These are phyloP conservation scores for Venturia oleaginea DNA, from an alignment of 2,329 filamentous ascomycete genomes.

Conservation along the genomic window DNA sequence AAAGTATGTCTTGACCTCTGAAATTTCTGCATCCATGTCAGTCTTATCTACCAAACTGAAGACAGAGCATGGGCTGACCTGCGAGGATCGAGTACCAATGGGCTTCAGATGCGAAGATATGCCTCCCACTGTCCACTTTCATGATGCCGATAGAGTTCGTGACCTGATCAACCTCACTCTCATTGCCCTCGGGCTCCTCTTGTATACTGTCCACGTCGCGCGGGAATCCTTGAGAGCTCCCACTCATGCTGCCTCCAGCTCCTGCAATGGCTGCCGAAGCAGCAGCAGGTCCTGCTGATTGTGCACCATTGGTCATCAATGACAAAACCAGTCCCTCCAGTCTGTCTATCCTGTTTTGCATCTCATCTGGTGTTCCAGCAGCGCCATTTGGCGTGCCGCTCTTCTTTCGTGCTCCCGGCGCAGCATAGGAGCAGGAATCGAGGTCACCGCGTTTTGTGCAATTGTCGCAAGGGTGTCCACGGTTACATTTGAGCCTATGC, in stretches of 20 bases:
- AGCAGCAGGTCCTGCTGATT: conserved; percentile 48
- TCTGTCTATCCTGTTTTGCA: conserved; percentile 96
- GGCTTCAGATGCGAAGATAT: conserved; percentile 41
- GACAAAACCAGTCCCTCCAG: conserved; percentile 87
- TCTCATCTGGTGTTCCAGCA: conserved; percentile 70
- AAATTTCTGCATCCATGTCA: conserved; percentile 45
- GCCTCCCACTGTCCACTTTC: conserved; percentile 42
- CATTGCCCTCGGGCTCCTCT: conserved; percentile 44
- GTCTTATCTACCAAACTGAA: conserved; percentile 11
- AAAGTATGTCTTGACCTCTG: conserved; percentile 92
- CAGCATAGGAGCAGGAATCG: conserved; percentile 74
- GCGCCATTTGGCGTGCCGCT: conserved; percentile 42
- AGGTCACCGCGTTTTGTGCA: conserved; percentile 82
- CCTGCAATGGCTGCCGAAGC: conserved; percentile 49
- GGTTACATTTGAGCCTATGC: conserved; percentile 76
- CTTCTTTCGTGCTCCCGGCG: conserved; percentile 62
- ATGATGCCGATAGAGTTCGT: conserved; percentile 43
- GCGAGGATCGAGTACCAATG: conserved; percentile 45
- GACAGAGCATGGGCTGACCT: conserved; percentile 19
- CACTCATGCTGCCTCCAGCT: conserved; percentile 31
- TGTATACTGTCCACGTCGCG: conserved; percentile 47
- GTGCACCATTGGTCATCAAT: conserved; percentile 81
- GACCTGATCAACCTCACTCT: conserved; percentile 53
- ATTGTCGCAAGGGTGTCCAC: conserved; percentile 84
- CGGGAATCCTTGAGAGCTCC: conserved; percentile 29